Percentiles rank a stretch among this genome's conserved stretches.
Evolutionary conservation across 1,139 yeast species (phyloP).

Genomic region (Kluyveromyces sp.): DNA sequence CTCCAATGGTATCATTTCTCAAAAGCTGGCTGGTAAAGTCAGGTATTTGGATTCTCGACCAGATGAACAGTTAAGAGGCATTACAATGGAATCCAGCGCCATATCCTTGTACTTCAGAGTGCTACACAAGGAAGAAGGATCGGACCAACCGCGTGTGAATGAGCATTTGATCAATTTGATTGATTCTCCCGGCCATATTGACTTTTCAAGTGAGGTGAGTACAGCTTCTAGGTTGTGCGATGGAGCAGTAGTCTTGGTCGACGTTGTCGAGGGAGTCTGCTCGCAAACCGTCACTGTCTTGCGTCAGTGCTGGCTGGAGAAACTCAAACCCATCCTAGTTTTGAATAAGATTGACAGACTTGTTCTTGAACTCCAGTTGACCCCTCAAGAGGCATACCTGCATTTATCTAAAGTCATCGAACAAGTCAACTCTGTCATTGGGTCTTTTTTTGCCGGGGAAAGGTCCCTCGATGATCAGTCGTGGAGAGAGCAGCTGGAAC

Average conservation of each 20-base stretch:
- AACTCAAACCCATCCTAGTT: constrained; percentile 82
- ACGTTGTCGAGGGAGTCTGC: constrained; percentile 97
- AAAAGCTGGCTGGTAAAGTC: constrained; percentile 89
- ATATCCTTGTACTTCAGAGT: constrained; percentile 78
- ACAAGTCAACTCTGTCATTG: constrained; percentile 91
- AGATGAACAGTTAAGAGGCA: constrained; percentile 93
- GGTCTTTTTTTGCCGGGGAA: constrained; percentile 89
- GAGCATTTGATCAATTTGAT: constrained; percentile 87
- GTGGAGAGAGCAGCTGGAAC: constrained; percentile 64
- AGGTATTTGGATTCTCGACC: constrained; percentile 89
- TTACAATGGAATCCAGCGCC: constrained; percentile 96
- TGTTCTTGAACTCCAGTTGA: constrained; percentile 69
- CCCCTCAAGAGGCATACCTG: constrained; percentile 78
- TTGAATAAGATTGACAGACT: constrained; percentile 88
- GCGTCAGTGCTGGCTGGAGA: constrained; percentile 94
- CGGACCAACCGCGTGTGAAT: constrained; percentile 42
- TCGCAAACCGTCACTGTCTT: constrained; percentile 93
- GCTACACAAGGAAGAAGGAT: constrained; percentile 40
- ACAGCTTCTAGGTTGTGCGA: constrained; percentile 94
- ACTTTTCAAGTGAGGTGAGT: constrained; percentile 92
- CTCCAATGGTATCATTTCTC: constrained; percentile 93
- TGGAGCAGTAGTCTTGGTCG: constrained; percentile 92
- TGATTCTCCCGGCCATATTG: constrained; percentile 98
- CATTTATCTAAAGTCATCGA: constrained; percentile 76
- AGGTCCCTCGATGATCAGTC: constrained; percentile 83